Evolutionary conservation across 2,329 filamentous ascomycete genomes (phyloP), one percentile per base, ranked within the genome.

Genomic region (Gnomoniopsis sp.): DNA sequence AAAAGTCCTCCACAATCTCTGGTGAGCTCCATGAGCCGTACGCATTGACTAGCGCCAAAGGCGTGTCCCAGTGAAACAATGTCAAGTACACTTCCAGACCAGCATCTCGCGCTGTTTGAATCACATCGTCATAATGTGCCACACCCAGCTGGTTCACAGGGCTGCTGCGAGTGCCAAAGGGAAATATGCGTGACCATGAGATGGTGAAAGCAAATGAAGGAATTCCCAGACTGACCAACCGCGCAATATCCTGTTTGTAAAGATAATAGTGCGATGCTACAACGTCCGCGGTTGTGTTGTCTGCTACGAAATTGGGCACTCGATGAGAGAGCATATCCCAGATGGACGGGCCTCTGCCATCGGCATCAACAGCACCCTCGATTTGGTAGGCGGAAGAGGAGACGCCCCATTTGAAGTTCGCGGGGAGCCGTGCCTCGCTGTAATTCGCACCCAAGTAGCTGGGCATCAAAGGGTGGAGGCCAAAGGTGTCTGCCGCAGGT

Each of bases 11-110:
- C 3, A 56, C 23, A 15, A 34, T n/a, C 54, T 56, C 47, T 4
- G 36, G 36, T 19, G 49, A 48, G 54, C 49, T 56, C 54, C 54
- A 56, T 8, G 54, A 47, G 1, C 54, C 54, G 23, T 56, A 56
- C 47, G 49, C 54, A 22, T 51, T 51, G 22, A 56, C 49, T 2
- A 56, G 54, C 17, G 54, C 54, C 19, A 56, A 33, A 6, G 54
- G 54, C 14, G 54, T 56, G 36, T 56, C 54, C 54, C 54, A 56
- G 47, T 56, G 54, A 47, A 56, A 56, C 3, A 56, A 36, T n/a
- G 54, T 56, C 47, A 56, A 7, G 22, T 48, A 48, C 36, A 56
- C 47, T 2, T 38, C 19, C 3, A 56, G 7, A n/a, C 54, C 54
- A 22, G 54, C 54, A 34, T 56, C 47, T 34, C 41, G 47, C 14